Conservation (phyloP, 2,329 filamentous ascomycete genomes). For the Fonsecaea nubica region DNA sequence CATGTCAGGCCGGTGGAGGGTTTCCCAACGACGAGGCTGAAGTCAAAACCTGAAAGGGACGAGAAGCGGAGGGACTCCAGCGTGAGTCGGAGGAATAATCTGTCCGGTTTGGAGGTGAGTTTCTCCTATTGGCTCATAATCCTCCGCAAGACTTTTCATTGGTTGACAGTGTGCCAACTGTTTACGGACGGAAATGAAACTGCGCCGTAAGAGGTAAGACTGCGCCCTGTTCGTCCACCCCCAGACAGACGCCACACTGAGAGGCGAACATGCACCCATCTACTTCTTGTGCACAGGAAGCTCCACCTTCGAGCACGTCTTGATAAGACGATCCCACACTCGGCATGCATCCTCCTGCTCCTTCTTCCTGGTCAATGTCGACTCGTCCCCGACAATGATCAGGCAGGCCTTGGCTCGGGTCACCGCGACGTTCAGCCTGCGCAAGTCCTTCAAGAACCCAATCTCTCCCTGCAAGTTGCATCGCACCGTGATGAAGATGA, state of each 20-base stretch:
- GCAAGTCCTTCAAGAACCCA: slow-evolving; percentile 52
- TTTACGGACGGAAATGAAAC: neutral
- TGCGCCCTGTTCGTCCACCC: neutral
- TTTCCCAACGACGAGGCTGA: neutral
- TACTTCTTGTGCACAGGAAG: neutral
- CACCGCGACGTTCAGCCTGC: slow-evolving; percentile 52
- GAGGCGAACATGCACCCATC: too few species aligned
- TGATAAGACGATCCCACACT: slow-evolving; percentile 19
- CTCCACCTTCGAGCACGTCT: slow-evolving; percentile 7
- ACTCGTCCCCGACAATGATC: slow-evolving; percentile 45
- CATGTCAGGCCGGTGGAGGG: neutral
- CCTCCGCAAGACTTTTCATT: neutral
- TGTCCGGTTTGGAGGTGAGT: neutral
- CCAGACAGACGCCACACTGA: too few species aligned
- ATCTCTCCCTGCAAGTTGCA: slow-evolving; percentile 49
- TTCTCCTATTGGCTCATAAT: slow-evolving; percentile 8
- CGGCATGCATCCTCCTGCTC: slow-evolving; percentile 10
- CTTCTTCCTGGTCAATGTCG: slow-evolving; percentile 40
- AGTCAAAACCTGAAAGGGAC: neutral
- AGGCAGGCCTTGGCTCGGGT: slow-evolving; percentile 49
- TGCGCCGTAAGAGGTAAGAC: neutral
- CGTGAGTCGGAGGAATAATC: slow-evolving; percentile 12
- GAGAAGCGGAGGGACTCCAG: slow-evolving; percentile 5
- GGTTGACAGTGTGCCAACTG: neutral
- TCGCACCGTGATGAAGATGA: slow-evolving; percentile 53